A percentile compares a stretch with the other conserved stretches of the same genome.
These are phyloP conservation scores for Candida cerambycidarum DNA, from an alignment of 805 yeast genomes.

Conservation along the genomic window DNA sequence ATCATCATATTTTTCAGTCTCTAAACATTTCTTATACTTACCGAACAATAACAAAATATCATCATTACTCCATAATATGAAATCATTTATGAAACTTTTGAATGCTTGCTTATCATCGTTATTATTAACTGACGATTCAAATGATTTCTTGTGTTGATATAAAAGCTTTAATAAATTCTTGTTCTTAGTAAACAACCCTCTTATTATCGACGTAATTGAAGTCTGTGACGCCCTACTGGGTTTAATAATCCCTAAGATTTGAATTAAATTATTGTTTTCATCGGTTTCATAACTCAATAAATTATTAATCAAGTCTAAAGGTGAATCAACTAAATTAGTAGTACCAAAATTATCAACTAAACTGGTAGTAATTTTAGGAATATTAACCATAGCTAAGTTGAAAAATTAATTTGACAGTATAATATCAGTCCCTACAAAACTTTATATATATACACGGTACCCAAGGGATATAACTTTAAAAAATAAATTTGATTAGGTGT, in stretches of 20 bases:
- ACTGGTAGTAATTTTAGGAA: slow-evolving; percentile 4
- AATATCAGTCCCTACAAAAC: not conserved
- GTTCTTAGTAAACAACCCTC: slow-evolving; percentile 44
- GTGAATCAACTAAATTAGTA: slow-evolving; percentile 7
- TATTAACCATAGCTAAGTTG: not conserved
- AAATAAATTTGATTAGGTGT: not conserved
- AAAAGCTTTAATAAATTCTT: slow-evolving; percentile 14
- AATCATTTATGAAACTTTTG: slow-evolving; percentile 38
- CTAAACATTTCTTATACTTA: slow-evolving; percentile 23
- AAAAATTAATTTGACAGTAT: too few relatives aligned
- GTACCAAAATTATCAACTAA: not conserved
- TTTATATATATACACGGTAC: slow-evolving; percentile 3
- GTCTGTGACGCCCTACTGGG: slow-evolving; percentile 27
- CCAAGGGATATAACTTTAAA: slow-evolving; percentile 1
- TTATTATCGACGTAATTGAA: slow-evolving; percentile 30
- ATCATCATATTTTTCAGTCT: slow-evolving; percentile 16
- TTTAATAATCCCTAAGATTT: slow-evolving; percentile 32
- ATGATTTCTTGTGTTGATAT: not conserved
- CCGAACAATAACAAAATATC: slow-evolving; percentile 34
- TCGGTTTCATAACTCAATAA: slow-evolving; percentile 26
- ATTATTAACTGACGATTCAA: slow-evolving; percentile 10
- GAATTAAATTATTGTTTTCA: slow-evolving; percentile 36
- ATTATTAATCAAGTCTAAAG: slow-evolving; percentile 12
- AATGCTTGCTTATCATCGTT: slow-evolving; percentile 27
- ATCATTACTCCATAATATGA: slow-evolving; percentile 38